Conservation (phyloP, 495 filamentous ascomycete species). For the Tuber magnatum region DNA sequence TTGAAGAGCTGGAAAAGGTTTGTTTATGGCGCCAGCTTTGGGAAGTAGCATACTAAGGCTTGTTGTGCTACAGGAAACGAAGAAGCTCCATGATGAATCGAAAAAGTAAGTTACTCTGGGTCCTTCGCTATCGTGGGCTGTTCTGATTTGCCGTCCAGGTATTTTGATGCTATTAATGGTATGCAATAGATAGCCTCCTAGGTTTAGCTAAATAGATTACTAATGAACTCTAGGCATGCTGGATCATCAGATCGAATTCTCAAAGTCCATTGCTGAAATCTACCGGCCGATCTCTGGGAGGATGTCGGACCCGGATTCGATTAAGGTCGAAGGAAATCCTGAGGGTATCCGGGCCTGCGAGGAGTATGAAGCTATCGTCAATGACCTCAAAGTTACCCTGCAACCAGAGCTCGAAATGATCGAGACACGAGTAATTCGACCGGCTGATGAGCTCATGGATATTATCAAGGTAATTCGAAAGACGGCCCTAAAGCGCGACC, state of each 20-base stretch:
- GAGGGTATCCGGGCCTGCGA: slow-evolving; percentile 93
- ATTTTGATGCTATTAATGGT: slow-evolving; percentile 95
- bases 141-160: slow-evolving; percentile 43
- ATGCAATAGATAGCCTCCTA: slow-evolving; percentile 8
- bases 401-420: slow-evolving; percentile 96
- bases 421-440: slow-evolving; percentile 78
- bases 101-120: slow-evolving; percentile 56
- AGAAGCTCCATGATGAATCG: slow-evolving; percentile 89
- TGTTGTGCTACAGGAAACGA: slow-evolving; percentile 59
- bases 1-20: slow-evolving; percentile 77
- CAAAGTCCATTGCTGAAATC: slow-evolving; percentile 85
- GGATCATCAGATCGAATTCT: slow-evolving; percentile 96
- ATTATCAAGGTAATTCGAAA: slow-evolving; percentile 95
- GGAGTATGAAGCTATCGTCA: slow-evolving; percentile 88
- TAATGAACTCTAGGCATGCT: slow-evolving; percentile 65
- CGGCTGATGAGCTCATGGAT: slow-evolving; percentile 89
- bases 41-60: slow-evolving; percentile 19
- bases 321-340: slow-evolving; percentile 73
- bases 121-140: background rate
- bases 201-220: slow-evolving; percentile 11
- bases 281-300: slow-evolving; percentile 98
- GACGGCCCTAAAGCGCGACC: slow-evolving; percentile 77
- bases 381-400: slow-evolving; percentile 80
- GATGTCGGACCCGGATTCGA: slow-evolving; percentile 83
- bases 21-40: slow-evolving; percentile 3